Percentiles rank a stretch among this genome's conserved stretches.
These are phyloP conservation scores for Scedosporium aurantiacum DNA, from an alignment of 2,329 filamentous ascomycete genomes.

Conservation along the genomic window DNA sequence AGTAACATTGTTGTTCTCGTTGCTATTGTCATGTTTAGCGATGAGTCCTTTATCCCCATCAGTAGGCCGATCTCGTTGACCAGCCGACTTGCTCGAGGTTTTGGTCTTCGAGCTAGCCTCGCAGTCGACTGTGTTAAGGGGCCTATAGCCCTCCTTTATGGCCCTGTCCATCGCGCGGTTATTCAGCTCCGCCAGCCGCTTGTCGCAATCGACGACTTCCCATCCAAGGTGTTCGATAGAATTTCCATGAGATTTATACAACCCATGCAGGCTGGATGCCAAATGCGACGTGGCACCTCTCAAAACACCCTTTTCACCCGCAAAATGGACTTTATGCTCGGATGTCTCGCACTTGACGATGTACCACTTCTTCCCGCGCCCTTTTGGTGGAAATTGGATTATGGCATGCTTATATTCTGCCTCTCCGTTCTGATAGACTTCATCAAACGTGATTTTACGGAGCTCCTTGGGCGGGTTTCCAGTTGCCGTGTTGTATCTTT, in stretches of 20 bases:
- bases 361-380: conserved; percentile 9
- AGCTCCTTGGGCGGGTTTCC: conserved; percentile 5
- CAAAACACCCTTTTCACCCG: conserved; percentile 6
- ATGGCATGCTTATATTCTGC: conserved; percentile 13
- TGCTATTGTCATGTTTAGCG: background rate
- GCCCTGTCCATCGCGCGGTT: conserved; percentile 10
- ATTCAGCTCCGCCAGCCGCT: conserved; percentile 9
- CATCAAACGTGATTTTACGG: conserved; percentile 11
- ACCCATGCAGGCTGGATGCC: conserved; percentile 8
- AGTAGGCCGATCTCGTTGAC: background rate
- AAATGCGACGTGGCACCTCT: conserved; percentile 12
- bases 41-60: background rate
- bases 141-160: conserved; percentile 9
- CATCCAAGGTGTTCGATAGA: conserved; percentile 11
- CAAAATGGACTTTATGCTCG: conserved; percentile 13
- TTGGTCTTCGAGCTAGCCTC: background rate
- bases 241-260: conserved; percentile 6
- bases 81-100: too few species aligned
- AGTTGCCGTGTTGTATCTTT: conserved; percentile 10
- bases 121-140: conserved; percentile 9
- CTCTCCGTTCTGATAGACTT: conserved; percentile 13
- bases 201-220: conserved; percentile 11
- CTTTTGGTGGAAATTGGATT: conserved; percentile 6
- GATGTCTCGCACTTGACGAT: conserved; percentile 13
- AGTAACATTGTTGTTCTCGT: too few species aligned